These are phyloP conservation scores for Venustampulla echinocandica DNA, from an alignment of 495 filamentous ascomycete species.

Conservation along the genomic window DNA sequence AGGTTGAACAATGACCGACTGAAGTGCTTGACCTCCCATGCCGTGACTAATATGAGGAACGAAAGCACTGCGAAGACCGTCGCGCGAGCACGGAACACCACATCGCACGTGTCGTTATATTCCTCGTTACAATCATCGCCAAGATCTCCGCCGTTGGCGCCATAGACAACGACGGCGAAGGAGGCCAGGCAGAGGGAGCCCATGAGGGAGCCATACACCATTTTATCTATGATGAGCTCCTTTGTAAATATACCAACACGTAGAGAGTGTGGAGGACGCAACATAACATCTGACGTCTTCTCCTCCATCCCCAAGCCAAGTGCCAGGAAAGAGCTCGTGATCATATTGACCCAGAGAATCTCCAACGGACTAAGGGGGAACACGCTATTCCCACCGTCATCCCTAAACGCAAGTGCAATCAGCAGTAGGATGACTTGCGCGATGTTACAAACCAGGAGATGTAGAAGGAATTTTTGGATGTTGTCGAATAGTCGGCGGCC, in stretches of 20 bases:
- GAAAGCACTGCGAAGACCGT: conserved; percentile 64
- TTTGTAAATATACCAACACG: conserved; percentile 53
- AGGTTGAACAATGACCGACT: conserved; percentile 60
- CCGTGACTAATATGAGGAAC: conserved; percentile 64
- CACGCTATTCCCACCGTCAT: conserved; percentile 51
- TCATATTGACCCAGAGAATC: conserved; percentile 74
- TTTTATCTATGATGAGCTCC: conserved; percentile 59
- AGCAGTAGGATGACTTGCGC: conserved; percentile 59
- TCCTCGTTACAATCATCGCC: conserved; percentile 53
- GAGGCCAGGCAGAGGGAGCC: conserved; percentile 55
- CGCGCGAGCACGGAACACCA: conserved; percentile 61
- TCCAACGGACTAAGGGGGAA: conserved; percentile 66
- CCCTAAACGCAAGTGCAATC: conserved; percentile 64
- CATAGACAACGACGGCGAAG: conserved; percentile 60
- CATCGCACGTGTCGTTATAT: conserved; percentile 46
- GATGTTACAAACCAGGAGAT: conserved; percentile 65
- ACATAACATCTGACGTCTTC: conserved; percentile 58
- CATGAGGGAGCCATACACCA: conserved; percentile 63
- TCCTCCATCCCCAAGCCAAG: conserved; percentile 68
- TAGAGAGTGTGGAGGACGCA: conserved; percentile 49
- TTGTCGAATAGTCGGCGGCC: conserved; percentile 36
- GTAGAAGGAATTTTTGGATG: conserved; percentile 48
- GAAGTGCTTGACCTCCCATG: conserved; percentile 65
- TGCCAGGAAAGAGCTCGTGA: conserved; percentile 62
- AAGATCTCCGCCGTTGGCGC: conserved; percentile 55